Conservation (phyloP, 2,329 filamentous ascomycete genomes). For the Alternaria sp. region DNA sequence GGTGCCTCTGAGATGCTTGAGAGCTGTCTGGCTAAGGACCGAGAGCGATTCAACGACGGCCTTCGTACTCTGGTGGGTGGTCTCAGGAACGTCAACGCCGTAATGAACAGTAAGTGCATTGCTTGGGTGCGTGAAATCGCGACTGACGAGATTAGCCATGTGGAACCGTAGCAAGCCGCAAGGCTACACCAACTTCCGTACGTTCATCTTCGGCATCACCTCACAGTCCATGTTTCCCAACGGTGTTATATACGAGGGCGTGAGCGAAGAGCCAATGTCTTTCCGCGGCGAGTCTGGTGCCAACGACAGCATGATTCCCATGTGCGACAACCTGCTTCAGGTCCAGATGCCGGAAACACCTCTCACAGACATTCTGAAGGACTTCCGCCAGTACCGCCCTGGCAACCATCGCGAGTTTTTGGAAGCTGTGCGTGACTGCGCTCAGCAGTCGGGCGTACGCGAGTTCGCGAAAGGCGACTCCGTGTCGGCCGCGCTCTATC, state of each 20-base stretch:
- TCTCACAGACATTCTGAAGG: slow-evolving; percentile 82
- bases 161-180: slow-evolving; percentile 85
- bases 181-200: slow-evolving; percentile 88
- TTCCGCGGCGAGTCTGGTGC: slow-evolving; percentile 94
- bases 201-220: slow-evolving; percentile 97
- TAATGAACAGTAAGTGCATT: slow-evolving; percentile 72
- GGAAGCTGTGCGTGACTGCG: slow-evolving; percentile 66
- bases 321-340: slow-evolving; percentile 86
- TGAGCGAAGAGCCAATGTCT: slow-evolving; percentile 74
- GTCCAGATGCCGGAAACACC: slow-evolving; percentile 89
- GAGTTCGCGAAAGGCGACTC: slow-evolving; percentile 70
- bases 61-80: slow-evolving; percentile 61
- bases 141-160: slow-evolving; percentile 65
- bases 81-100: slow-evolving; percentile 73
- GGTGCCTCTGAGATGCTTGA: slow-evolving; percentile 74
- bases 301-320: slow-evolving; percentile 92
- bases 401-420: slow-evolving; percentile 89
- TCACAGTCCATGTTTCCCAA: slow-evolving; percentile 92
- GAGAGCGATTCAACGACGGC: slow-evolving; percentile 66
- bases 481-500: slow-evolving; percentile 56
- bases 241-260: slow-evolving; percentile 87
- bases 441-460: slow-evolving; percentile 62
- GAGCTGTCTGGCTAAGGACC: slow-evolving; percentile 50
- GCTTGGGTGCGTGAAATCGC: neutral
- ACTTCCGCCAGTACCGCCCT: slow-evolving; percentile 89